Evolutionary conservation across 768 basidiomycete species (phyloP).

Genomic region (Lactifluus subvellereus): DNA sequence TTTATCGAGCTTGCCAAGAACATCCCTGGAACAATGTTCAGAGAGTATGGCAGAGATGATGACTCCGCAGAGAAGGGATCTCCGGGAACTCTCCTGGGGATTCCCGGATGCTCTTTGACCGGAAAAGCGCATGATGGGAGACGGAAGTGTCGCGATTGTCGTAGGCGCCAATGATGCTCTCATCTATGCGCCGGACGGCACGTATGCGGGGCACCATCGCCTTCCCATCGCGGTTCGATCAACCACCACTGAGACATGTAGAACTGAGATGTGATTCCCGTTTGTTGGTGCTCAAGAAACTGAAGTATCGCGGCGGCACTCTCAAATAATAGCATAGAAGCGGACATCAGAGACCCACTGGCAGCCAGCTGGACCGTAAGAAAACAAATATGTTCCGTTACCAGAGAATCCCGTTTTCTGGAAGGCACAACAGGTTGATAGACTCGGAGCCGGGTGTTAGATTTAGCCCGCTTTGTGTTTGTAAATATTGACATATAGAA

Average conservation of each 20-base stretch:
- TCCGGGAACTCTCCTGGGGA: no score
- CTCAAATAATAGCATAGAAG: slow-evolving; percentile 67
- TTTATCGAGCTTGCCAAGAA: no score
- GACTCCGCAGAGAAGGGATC: no score
- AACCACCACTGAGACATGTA: slow-evolving; percentile 43
- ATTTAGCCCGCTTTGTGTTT: slow-evolving; percentile 33
- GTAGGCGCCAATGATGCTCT: slow-evolving; percentile 70
- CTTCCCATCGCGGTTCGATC: no score
- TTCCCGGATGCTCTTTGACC: slow-evolving; percentile 26
- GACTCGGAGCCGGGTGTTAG: slow-evolving; percentile 59
- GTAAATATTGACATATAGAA: no score
- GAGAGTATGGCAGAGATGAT: no score
- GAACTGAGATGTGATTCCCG: slow-evolving; percentile 69
- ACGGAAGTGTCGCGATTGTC: slow-evolving; percentile 22
- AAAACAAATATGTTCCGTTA: slow-evolving; percentile 29
- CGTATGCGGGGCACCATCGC: slow-evolving; percentile 55
- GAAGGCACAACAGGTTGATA: slow-evolving; percentile 76
- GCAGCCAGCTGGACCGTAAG: neutral
- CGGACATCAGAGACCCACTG: neutral
- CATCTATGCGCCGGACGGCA: slow-evolving; percentile 59
- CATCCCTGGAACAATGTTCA: no score
- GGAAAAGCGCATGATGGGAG: slow-evolving; percentile 23
- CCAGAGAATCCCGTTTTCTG: slow-evolving; percentile 88
- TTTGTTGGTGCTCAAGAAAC: slow-evolving; percentile 64
- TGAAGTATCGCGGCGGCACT: slow-evolving; percentile 60